Conservation (phyloP, 2,329 filamentous ascomycete species). For the Arthrinium puccinioides region DNA sequence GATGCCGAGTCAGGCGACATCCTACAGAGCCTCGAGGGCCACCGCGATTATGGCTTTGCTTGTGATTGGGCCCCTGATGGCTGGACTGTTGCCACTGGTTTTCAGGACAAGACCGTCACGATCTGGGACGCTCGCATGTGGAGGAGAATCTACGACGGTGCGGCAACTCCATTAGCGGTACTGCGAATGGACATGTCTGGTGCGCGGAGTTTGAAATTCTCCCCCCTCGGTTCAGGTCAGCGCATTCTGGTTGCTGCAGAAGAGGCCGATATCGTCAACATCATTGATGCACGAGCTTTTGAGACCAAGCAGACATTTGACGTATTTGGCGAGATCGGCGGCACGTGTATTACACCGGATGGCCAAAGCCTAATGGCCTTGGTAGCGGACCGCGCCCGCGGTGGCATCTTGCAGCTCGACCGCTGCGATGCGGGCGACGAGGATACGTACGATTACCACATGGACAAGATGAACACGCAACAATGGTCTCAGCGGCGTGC, state of each 20-base stretch:
- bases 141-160: conserved; percentile 41
- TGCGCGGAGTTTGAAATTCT: conserved; percentile 64
- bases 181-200: conserved; percentile 61
- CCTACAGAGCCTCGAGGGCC: conserved; percentile 52
- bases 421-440: conserved; percentile 32
- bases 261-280: conserved; percentile 64
- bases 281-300: conserved; percentile 63
- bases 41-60: conserved; percentile 66
- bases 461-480: neutral
- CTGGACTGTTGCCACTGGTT: conserved; percentile 67
- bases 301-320: conserved; percentile 61
- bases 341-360: conserved; percentile 58
- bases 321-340: conserved; percentile 69
- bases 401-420: conserved; percentile 59
- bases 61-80: conserved; percentile 77
- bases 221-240: conserved; percentile 60
- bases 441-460: conserved; percentile 17
- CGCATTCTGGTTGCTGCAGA: conserved; percentile 65
- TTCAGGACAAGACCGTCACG: conserved; percentile 65
- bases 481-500: conserved; percentile 8
- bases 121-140: conserved; percentile 73
- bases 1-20: conserved; percentile 59
- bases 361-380: conserved; percentile 63
- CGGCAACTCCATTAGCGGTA: conserved; percentile 39
- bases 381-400: conserved; percentile 57